Evolutionary conservation across 75 land plant genomes (phyloP).

Genomic region (Picea sitchensis): DNA sequence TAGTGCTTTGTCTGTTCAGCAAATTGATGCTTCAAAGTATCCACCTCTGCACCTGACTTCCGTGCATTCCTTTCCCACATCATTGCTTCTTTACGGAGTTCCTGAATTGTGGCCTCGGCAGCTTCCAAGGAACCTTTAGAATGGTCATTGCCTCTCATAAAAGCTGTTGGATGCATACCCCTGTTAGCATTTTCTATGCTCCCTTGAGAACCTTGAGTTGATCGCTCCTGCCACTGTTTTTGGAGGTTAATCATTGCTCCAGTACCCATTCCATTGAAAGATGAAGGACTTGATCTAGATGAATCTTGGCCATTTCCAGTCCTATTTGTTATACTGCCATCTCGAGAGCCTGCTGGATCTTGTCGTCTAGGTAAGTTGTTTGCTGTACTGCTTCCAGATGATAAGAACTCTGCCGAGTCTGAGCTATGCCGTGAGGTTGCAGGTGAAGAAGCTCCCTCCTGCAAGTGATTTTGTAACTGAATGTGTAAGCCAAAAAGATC

Average conservation of each 20-base stretch:
- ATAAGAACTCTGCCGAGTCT: too few species aligned
- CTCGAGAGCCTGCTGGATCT: too few species aligned
- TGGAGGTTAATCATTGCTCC: slow-evolving; percentile 15
- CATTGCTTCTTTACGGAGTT: slow-evolving; percentile 63
- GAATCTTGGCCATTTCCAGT: slow-evolving; percentile 17
- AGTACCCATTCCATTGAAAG: slow-evolving; percentile 27
- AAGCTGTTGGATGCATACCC: slow-evolving; percentile 8
- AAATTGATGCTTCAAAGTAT: slow-evolving; percentile 49
- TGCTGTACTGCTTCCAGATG: too few species aligned
- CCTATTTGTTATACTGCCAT: not conserved
- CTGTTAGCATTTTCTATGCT: not conserved
- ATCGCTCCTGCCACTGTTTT: slow-evolving; percentile 3
- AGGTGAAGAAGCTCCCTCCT: too few species aligned
- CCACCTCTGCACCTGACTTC: slow-evolving; percentile 60
- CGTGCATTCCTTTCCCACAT: slow-evolving; percentile 68
- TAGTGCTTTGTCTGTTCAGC: slow-evolving; percentile 35
- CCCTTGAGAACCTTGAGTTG: slow-evolving; percentile 10
- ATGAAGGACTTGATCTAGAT: slow-evolving; percentile 24
- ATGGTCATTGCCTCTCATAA: slow-evolving; percentile 14
- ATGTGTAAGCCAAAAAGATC: too few species aligned
- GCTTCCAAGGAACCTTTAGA: slow-evolving; percentile 48
- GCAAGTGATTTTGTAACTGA: too few species aligned
- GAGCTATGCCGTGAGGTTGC: too few species aligned
- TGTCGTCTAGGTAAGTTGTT: too few species aligned
- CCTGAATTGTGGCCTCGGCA: slow-evolving; percentile 64